These are phyloP conservation scores for Raffaelea ambrosiae DNA, from an alignment of 2,329 filamentous ascomycete genomes.

Conservation along the genomic window DNA sequence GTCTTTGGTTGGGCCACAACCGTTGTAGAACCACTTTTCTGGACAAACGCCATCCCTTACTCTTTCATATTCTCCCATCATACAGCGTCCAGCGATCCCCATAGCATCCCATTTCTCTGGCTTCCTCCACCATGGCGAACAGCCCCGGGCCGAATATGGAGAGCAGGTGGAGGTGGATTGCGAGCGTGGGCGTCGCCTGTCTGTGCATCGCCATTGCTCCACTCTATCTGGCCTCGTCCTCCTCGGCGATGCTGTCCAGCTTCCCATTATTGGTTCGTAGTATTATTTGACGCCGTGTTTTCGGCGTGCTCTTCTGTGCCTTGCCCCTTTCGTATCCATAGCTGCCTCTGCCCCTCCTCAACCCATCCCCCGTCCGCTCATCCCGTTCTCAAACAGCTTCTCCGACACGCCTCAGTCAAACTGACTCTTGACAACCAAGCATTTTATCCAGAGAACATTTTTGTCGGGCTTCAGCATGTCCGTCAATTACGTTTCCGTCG, in stretches of 20 bases:
- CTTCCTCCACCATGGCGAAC: too few relatives aligned
- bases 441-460: conserved; percentile 1
- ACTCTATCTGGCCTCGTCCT: not conserved
- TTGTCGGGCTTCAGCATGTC: conserved; percentile 13
- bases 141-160: too few relatives aligned
- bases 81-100: too few relatives aligned
- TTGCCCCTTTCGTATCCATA: not conserved
- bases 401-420: too few relatives aligned
- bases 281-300: not conserved
- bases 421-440: too few relatives aligned
- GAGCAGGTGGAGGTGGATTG: not conserved
- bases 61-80: not conserved
- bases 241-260: too few relatives aligned
- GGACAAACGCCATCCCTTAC: not conserved
- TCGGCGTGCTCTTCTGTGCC: not conserved
- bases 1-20: too few relatives aligned
- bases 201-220: conserved; percentile 2
- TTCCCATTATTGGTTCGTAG: not conserved
- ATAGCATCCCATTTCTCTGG: too few relatives aligned
- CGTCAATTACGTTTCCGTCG: conserved; percentile 25
- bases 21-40: too few relatives aligned
- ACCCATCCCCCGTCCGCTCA: not conserved
- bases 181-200: not conserved
- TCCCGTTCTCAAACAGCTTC: too few relatives aligned
- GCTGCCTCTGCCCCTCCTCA: not conserved